These are phyloP conservation scores for Tremellales sp. DNA, from an alignment of 1,284 basidiomycete species.

Conservation along the genomic window DNA sequence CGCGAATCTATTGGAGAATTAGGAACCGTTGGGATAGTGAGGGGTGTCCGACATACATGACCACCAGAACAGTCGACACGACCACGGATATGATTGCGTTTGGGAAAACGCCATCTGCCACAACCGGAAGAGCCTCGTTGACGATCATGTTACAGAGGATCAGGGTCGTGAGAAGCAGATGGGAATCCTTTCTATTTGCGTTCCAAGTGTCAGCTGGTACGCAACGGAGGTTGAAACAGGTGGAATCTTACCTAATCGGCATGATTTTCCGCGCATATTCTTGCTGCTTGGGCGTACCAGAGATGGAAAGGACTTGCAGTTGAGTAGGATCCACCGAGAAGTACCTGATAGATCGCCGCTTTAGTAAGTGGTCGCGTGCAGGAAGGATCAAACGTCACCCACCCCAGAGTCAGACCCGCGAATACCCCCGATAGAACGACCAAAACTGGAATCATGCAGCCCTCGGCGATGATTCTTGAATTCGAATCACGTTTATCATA, in stretches of 20 bases:
- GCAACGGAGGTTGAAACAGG: background rate
- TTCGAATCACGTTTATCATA: background rate
- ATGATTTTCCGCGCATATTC: constrained; percentile 77
- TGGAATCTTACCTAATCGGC: constrained; percentile 60
- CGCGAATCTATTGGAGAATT: constrained; percentile 19
- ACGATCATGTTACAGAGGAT: constrained; percentile 82
- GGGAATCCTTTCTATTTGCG: constrained; percentile 60
- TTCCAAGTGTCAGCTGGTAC: background rate
- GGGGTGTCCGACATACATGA: constrained; percentile 59
- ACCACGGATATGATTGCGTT: constrained; percentile 73
- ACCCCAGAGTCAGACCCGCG: constrained; percentile 53
- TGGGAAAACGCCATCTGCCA: constrained; percentile 76
- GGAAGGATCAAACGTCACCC: constrained; percentile 9
- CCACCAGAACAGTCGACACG: constrained; percentile 74
- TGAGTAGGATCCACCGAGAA: constrained; percentile 93
- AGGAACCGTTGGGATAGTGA: background rate
- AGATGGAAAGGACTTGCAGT: constrained; percentile 77
- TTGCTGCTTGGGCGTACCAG: constrained; percentile 76
- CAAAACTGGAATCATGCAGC: constrained; percentile 57
- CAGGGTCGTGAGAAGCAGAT: constrained; percentile 75
- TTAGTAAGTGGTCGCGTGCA: background rate
- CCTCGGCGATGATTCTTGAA: constrained; percentile 7
- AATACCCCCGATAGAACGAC: constrained; percentile 58
- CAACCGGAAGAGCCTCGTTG: constrained; percentile 83
- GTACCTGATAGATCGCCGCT: constrained; percentile 64